These are phyloP conservation scores for Penicillium daleae DNA, from an alignment of 495 filamentous ascomycete species.

Conservation along the genomic window DNA sequence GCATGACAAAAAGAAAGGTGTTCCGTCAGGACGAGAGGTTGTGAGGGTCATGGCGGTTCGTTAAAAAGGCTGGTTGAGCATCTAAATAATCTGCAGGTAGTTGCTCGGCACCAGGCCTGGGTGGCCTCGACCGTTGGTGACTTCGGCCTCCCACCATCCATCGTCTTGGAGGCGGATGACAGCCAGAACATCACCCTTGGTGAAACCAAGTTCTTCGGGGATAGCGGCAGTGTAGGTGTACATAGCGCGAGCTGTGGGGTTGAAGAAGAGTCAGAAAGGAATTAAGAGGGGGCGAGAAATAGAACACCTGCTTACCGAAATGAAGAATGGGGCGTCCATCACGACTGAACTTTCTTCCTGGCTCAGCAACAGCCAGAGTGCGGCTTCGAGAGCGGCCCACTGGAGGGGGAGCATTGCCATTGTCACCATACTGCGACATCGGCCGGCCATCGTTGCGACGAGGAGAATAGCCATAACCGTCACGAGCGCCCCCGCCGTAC, in stretches of 20 bases:
- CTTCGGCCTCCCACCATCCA: slow-evolving; percentile 99
- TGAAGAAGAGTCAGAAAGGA: slow-evolving; percentile 19
- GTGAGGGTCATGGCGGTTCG: slow-evolving; percentile 33
- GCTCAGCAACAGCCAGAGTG: slow-evolving; percentile 66
- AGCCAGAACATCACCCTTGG: slow-evolving; percentile 88
- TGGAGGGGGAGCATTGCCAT: slow-evolving; percentile 50
- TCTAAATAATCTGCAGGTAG: slow-evolving; percentile 74
- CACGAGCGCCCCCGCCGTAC: slow-evolving; percentile 48
- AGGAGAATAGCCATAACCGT: slow-evolving; percentile 62
- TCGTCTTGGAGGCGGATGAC: slow-evolving; percentile 94
- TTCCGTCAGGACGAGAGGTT: slow-evolving; percentile 30
- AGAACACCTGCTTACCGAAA: slow-evolving; percentile 71
- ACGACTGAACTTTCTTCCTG: slow-evolving; percentile 72
- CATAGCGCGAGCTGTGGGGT: slow-evolving; percentile 75
- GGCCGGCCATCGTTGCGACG: slow-evolving; percentile 51
- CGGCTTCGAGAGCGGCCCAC: slow-evolving; percentile 71
- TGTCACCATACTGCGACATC: slow-evolving; percentile 67
- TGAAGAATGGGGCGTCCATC: slow-evolving; percentile 89
- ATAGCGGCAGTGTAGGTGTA: slow-evolving; percentile 95
- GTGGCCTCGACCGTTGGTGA: slow-evolving; percentile 73
- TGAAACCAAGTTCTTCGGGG: slow-evolving; percentile 90
- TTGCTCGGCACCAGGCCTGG: slow-evolving; percentile 95
- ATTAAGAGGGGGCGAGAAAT: neutral
- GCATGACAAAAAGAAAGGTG: slow-evolving; percentile 27
- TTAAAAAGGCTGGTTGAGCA: slow-evolving; percentile 24